Evolutionary conservation across 208 protist species (phyloP).

Genomic region (Acanthamoeba sp.): DNA sequence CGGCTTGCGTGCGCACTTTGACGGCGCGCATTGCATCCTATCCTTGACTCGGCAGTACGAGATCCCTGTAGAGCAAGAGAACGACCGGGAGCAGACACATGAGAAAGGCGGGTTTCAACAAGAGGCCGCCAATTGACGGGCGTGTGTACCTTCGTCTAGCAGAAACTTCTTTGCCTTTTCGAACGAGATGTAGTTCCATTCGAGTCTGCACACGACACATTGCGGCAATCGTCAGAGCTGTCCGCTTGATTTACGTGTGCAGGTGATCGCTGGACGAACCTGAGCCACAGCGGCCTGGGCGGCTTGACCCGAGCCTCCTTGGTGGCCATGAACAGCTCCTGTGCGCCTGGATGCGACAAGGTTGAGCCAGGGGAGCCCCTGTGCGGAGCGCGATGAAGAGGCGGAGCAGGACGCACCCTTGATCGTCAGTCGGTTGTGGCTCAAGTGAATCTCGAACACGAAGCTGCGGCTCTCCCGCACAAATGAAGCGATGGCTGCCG

Average conservation of each 20-base stretch:
- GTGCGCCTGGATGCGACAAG: not conserved
- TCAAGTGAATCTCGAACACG: not conserved
- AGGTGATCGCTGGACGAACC: not conserved
- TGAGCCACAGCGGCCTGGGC: conserved; percentile 3
- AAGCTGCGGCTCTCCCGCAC: not conserved
- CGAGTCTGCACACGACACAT: not conserved
- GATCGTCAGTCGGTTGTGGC: not conserved
- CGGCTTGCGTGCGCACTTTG: not conserved
- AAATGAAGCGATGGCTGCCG: conserved; percentile 7
- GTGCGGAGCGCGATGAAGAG: not conserved
- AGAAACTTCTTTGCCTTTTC: conserved; percentile 12
- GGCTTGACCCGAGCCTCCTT: not conserved
- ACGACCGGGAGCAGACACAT: no score
- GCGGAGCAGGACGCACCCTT: not conserved
- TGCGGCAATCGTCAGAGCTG: no score
- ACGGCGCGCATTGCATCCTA: not conserved
- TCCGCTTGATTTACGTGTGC: no score
- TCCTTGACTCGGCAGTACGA: conserved; percentile 23
- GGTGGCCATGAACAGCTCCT: not conserved
- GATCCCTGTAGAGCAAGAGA: not conserved
- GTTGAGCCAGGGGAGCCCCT: not conserved
- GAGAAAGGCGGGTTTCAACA: no score
- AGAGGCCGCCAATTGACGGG: no score
- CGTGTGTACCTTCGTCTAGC: not conserved
- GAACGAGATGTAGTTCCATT: conserved; percentile 35